Conservation (phyloP, 148 eudicot genomes). For the Vaccinium macrocarpon region DNA sequence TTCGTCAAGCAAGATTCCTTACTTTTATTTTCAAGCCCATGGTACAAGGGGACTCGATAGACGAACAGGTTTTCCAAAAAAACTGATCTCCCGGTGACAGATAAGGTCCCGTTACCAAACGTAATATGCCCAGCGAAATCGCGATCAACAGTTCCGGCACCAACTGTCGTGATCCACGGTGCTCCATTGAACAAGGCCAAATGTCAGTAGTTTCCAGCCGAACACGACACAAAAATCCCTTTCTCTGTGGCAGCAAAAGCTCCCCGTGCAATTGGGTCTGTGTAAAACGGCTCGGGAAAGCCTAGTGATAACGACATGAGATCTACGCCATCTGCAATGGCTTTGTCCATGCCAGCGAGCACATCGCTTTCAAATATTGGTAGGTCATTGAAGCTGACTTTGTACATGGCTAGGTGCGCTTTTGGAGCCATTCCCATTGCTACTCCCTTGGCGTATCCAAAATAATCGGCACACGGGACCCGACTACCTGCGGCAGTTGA, state of each 20-base stretch:
- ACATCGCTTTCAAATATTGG: conserved; percentile 38
- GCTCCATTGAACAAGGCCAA: conserved; percentile 19
- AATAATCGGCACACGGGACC: not conserved
- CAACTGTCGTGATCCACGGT: conserved; percentile 51
- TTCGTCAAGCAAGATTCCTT: conserved; percentile 15
- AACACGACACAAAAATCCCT: conserved; percentile 22
- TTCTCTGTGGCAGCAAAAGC: conserved; percentile 39
- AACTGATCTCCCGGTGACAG: conserved; percentile 17
- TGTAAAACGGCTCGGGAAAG: conserved; percentile 3
- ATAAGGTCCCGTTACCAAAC: conserved; percentile 16
- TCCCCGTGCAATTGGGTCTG: conserved; percentile 32
- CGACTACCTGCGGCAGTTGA: conserved; percentile 39
- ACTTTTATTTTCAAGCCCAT: conserved; percentile 20
- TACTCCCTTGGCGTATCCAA: not conserved
- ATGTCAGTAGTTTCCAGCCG: not conserved
- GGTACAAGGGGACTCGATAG: conserved; percentile 18
- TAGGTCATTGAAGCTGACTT: conserved; percentile 27
- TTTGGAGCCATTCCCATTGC: conserved; percentile 40
- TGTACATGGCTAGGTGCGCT: conserved; percentile 50
- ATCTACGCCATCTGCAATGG: conserved; percentile 42
- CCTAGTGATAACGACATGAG: conserved; percentile 38
- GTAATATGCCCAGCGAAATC: conserved; percentile 24
- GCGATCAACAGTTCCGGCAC: conserved; percentile 44
- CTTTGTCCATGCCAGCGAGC: conserved; percentile 40
- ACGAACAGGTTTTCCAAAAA: conserved; percentile 21